Evolutionary conservation across 2,329 filamentous ascomycete genomes (phyloP).

Genomic region (Colletotrichum sp.): DNA sequence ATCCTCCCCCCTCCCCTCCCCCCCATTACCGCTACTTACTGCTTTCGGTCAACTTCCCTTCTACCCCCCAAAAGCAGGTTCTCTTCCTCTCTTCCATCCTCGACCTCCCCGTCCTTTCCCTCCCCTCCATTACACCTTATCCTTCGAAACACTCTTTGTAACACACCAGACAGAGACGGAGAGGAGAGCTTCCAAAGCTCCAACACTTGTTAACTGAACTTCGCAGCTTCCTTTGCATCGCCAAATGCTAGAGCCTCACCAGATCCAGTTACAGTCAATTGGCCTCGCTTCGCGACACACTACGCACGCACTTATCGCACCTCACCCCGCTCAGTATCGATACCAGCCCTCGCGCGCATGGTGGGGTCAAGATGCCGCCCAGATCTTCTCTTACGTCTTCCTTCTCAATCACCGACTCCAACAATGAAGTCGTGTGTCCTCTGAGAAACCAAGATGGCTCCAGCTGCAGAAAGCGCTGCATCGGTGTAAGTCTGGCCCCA

Average conservation of each 20-base stretch:
- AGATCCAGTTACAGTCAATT: constrained; percentile 34
- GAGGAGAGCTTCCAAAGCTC: constrained; percentile 21
- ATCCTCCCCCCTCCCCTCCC: not conserved
- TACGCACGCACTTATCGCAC: constrained; percentile 27
- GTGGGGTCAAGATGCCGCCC: constrained; percentile 82
- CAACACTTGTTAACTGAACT: constrained; percentile 3
- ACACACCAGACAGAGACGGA: constrained; percentile 28
- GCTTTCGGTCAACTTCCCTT: constrained; percentile 22
- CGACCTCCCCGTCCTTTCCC: constrained; percentile 25
- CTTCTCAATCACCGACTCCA: constrained; percentile 89
- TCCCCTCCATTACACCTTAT: constrained; percentile 21
- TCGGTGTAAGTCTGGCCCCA: constrained; percentile 78
- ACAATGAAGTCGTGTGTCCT: constrained; percentile 96
- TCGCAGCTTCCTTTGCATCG: constrained; percentile 1
- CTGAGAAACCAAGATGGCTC: constrained; percentile 95
- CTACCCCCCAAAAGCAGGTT: constrained; percentile 21
- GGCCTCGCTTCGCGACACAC: constrained; percentile 25
- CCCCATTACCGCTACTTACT: constrained; percentile 22
- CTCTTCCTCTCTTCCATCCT: constrained; percentile 15
- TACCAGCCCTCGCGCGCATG: constrained; percentile 45
- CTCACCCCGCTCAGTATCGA: constrained; percentile 40
- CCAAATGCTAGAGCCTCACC: constrained; percentile 17
- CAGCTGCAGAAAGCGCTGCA: constrained; percentile 95
- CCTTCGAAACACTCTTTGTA: constrained; percentile 26
- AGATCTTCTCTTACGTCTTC: constrained; percentile 86